Percentiles rank a stretch among this genome's conserved stretches.
Evolutionary conservation across 139 green algal genomes (phyloP).

Genomic region (Axilococcus clingmanii): DNA sequence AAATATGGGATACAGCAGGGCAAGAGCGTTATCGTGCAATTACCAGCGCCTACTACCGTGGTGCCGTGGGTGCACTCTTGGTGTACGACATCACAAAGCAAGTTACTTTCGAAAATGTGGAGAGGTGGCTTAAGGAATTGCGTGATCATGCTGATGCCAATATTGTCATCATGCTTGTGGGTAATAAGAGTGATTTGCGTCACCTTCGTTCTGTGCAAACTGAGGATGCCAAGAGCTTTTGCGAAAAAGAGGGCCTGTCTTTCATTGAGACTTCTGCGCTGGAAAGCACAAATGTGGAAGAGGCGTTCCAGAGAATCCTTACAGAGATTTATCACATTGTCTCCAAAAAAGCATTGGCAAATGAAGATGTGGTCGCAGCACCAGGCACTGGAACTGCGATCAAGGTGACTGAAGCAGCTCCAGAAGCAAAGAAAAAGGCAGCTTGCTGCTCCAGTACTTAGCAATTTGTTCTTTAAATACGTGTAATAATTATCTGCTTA

Average conservation of each 20-base stretch:
- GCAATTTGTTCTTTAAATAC: too few species aligned
- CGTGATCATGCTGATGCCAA: slow-evolving; percentile 96
- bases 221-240: slow-evolving; percentile 83
- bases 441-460: slow-evolving; percentile 32
- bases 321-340: slow-evolving; percentile 98
- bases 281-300: slow-evolving; percentile 96
- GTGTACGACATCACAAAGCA: slow-evolving; percentile 99
- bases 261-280: slow-evolving; percentile 99
- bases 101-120: slow-evolving; percentile 96
- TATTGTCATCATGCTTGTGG: slow-evolving; percentile 98
- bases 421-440: slow-evolving; percentile 39
- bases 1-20: slow-evolving; percentile 99
- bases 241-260: slow-evolving; percentile 84
- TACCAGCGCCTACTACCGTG: slow-evolving; percentile 98
- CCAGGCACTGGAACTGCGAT: slow-evolving; percentile 34
- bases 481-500: too few species aligned
- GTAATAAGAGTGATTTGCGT: slow-evolving; percentile 97
- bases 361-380: slow-evolving; percentile 23
- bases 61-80: slow-evolving; percentile 92
- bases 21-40: slow-evolving; percentile 97
- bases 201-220: slow-evolving; percentile 87
- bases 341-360: slow-evolving; percentile 75
- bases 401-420: slow-evolving; percentile 33
- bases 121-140: slow-evolving; percentile 97
- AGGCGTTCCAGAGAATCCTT: slow-evolving; percentile 94